A percentile compares a stretch with the other conserved stretches of the same genome.
Evolutionary conservation across 257 asterid species (phyloP).

Genomic region (Solanum piurae): DNA sequence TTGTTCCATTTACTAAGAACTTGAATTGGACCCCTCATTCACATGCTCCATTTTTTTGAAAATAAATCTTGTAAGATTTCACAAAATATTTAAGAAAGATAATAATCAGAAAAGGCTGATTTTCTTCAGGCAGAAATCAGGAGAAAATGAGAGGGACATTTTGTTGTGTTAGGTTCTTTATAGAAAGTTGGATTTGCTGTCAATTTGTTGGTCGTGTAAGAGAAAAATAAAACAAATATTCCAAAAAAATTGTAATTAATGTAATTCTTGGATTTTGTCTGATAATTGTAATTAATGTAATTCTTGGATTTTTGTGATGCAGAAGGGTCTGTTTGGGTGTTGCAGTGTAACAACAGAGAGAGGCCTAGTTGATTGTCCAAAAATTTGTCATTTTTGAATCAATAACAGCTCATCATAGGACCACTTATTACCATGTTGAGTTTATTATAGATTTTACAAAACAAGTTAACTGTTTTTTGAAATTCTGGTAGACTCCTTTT

Average conservation of each 20-base stretch:
- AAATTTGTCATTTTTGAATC: background rate
- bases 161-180: background rate
- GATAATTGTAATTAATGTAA: too few relatives aligned
- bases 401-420: slow-evolving; percentile 7
- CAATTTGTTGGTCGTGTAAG: background rate
- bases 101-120: background rate
- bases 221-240: background rate
- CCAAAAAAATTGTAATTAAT: background rate
- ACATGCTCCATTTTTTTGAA: background rate
- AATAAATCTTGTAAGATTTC: background rate
- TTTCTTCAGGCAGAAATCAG: background rate
- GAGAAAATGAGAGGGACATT: background rate
- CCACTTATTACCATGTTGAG: background rate
- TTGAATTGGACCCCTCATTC: background rate
- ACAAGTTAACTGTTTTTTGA: background rate
- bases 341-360: background rate
- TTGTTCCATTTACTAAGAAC: background rate
- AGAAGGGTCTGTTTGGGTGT: background rate
- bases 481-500: background rate
- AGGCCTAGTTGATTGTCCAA: background rate
- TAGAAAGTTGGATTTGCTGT: background rate
- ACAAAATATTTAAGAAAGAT: background rate
- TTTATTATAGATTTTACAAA: background rate
- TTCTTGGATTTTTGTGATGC: too few relatives aligned
- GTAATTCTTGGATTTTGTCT: background rate